Percentiles rank a stretch among this genome's conserved stretches.
These are phyloP conservation scores for Cyamopsis tetragonoloba DNA, from an alignment of 306 rosid species.

Conservation along the genomic window DNA sequence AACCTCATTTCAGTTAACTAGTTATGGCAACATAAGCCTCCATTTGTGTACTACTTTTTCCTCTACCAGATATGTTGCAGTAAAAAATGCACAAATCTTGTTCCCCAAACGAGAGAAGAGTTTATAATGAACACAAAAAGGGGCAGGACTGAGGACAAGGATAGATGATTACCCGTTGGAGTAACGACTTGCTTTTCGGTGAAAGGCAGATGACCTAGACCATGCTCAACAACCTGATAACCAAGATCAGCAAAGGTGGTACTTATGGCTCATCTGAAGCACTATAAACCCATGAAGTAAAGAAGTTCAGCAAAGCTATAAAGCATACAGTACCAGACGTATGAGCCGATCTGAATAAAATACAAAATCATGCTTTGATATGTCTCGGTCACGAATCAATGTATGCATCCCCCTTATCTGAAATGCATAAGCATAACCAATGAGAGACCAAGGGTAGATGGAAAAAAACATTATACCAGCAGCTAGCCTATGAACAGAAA, in stretches of 20 bases:
- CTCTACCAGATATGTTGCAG: background rate
- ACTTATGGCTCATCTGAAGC: slow-evolving; percentile 11
- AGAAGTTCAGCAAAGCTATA: slow-evolving; percentile 7
- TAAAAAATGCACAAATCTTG: slow-evolving; percentile 10
- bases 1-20: slow-evolving; percentile 12
- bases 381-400: slow-evolving; percentile 79
- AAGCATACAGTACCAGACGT: slow-evolving; percentile 61
- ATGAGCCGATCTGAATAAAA: slow-evolving; percentile 97
- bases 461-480: slow-evolving; percentile 6
- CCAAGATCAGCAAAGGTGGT: slow-evolving; percentile 8
- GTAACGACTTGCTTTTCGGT: slow-evolving; percentile 95
- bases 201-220: slow-evolving; percentile 94
- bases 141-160: background rate
- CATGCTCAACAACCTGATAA: slow-evolving; percentile 94
- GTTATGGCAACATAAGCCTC: background rate
- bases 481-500: background rate
- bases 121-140: slow-evolving; percentile 12
- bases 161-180: slow-evolving; percentile 67
- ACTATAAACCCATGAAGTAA: slow-evolving; percentile 17
- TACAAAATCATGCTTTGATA: slow-evolving; percentile 92
- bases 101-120: slow-evolving; percentile 1
- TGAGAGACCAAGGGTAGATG: slow-evolving; percentile 16
- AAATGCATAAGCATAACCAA: slow-evolving; percentile 33
- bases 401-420: slow-evolving; percentile 99
- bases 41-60: background rate